Evolutionary conservation across 305 asterid genomes (phyloP).

Genomic region (Euphrasia arctica): DNA sequence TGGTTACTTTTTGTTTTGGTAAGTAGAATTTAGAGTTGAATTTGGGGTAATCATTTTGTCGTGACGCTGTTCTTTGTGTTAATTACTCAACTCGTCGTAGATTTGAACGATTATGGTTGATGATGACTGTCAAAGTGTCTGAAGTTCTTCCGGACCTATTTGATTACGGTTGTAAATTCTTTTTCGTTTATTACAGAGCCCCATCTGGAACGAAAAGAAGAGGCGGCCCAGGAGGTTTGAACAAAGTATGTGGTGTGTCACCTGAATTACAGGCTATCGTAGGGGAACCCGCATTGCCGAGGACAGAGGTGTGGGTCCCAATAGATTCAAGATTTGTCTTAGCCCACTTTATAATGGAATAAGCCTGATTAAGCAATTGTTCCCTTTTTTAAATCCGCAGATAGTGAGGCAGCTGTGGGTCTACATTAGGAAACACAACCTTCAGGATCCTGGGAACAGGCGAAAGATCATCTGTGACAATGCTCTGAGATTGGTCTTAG

Average conservation of each 20-base stretch:
- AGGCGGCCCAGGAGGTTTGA: slow-evolving; percentile 83
- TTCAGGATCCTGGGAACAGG: slow-evolving; percentile 74
- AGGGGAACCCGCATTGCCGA: slow-evolving; percentile 71
- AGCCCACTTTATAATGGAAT: background rate
- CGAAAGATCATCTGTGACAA: slow-evolving; percentile 65
- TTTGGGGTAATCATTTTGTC: slow-evolving; percentile 11
- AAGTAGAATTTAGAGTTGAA: background rate
- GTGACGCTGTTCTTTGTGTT: background rate
- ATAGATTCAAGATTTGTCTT: slow-evolving; percentile 6
- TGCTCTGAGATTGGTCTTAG: slow-evolving; percentile 56
- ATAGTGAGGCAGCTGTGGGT: slow-evolving; percentile 74
- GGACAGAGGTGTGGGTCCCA: slow-evolving; percentile 63
- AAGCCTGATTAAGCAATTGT: slow-evolving; percentile 9
- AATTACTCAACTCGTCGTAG: background rate
- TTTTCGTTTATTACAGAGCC: slow-evolving; percentile 32
- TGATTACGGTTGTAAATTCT: background rate
- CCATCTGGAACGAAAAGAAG: slow-evolving; percentile 69
- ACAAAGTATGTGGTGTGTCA: slow-evolving; percentile 80
- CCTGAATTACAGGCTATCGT: slow-evolving; percentile 78
- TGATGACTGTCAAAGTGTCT: slow-evolving; percentile 4
- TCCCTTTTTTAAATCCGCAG: slow-evolving; percentile 24
- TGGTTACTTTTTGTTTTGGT: background rate
- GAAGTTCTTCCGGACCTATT: background rate
- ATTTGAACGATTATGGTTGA: background rate
- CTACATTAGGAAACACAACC: slow-evolving; percentile 66